phyloP scores from a whole-genome alignment of 1,139 yeast genomes.

The Groenewaldozyma sp. region DNA sequence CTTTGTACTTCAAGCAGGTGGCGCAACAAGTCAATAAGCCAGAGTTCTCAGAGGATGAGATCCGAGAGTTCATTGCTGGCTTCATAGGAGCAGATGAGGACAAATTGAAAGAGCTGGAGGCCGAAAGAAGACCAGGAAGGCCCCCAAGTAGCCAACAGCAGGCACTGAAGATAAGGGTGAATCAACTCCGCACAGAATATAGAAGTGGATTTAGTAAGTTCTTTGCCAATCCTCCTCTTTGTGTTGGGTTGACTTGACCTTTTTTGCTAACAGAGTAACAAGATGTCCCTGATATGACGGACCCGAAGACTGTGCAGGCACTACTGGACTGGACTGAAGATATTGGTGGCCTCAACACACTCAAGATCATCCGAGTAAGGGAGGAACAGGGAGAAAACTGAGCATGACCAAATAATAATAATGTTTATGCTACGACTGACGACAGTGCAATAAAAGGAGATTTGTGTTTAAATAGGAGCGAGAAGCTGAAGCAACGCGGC shows the following conservation, averaged over 20 bases:
- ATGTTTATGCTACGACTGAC: not conserved
- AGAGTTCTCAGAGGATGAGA: conserved; percentile 45
- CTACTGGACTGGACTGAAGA: conserved; percentile 75
- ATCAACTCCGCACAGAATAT: conserved; percentile 53
- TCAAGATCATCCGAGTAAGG: conserved; percentile 36
- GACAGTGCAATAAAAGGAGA: no score
- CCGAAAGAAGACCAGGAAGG: conserved; percentile 73
- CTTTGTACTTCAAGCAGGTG: conserved; percentile 54
- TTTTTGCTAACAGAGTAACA: no score
- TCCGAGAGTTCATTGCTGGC: conserved; percentile 50
- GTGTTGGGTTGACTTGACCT: no score
- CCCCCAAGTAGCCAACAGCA: conserved; percentile 69
- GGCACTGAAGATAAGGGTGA: conserved; percentile 50
- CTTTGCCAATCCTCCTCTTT: no score
- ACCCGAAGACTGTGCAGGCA: conserved; percentile 46
- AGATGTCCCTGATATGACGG: conserved; percentile 60
- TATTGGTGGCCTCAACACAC: conserved; percentile 63
- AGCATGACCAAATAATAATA: conserved; percentile 1
- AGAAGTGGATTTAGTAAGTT: conserved; percentile 48
- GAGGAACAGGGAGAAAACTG: conserved; percentile 10
- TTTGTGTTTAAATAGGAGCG: no score
- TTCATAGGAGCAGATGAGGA: conserved; percentile 48
- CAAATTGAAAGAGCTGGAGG: conserved; percentile 51
- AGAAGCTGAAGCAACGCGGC: no score
- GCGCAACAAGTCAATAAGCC: conserved; percentile 38